Percentiles rank a stretch among this genome's conserved stretches.
phyloP scores from a whole-genome alignment of 129 eudicot species.

The Helichrysum umbraculigerum region DNA sequence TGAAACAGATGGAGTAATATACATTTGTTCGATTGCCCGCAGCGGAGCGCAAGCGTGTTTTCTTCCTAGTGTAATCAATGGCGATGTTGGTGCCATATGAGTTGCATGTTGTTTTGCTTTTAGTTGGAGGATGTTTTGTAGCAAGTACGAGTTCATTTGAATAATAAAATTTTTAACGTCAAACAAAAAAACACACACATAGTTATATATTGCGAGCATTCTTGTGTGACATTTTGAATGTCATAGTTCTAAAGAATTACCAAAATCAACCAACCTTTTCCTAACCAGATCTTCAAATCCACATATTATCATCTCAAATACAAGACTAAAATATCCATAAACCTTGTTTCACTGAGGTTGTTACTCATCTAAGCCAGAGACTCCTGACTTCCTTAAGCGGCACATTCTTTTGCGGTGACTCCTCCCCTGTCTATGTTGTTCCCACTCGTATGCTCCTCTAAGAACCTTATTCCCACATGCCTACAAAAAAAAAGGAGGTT shows the following conservation, averaged over 20 bases:
- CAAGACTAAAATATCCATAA: no score
- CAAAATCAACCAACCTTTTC: background rate
- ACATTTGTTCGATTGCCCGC: no score
- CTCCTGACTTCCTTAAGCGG: conserved; percentile 62
- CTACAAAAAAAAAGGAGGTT: conserved; percentile 27
- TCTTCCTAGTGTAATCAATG: no score
- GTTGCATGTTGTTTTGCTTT: no score
- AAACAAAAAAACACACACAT: no score
- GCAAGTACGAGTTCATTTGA: no score
- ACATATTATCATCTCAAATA: background rate
- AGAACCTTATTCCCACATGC: conserved; percentile 90
- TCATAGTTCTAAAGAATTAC: background rate
- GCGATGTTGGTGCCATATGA: no score
- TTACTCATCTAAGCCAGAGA: conserved; percentile 24
- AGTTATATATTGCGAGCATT: background rate
- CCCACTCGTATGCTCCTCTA: conserved; percentile 94
- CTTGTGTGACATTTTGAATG: background rate
- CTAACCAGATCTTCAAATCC: background rate
- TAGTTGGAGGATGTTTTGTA: no score
- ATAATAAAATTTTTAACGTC: no score
- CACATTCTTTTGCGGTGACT: conserved; percentile 76
- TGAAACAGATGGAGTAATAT: no score
- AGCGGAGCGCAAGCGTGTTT: no score
- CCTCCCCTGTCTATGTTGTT: conserved; percentile 84
- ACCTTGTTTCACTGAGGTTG: background rate